Evolutionary conservation across 108 stramenopile genomes (phyloP).

Genomic region (Poteriospumella lacustris): DNA sequence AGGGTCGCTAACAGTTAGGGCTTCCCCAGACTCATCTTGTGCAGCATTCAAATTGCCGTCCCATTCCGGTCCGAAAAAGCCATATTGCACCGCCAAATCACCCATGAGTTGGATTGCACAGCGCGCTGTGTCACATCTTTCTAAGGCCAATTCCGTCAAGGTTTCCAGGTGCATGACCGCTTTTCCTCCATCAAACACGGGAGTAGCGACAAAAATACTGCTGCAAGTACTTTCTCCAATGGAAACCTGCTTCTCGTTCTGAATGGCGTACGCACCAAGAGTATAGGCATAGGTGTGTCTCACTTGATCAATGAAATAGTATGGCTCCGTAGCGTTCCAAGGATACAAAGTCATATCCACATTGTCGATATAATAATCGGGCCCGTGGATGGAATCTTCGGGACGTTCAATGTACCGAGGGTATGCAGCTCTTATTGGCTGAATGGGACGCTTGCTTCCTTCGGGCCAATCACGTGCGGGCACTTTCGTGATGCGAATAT

Average conservation of each 20-base stretch:
- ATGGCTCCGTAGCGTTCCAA: constrained; percentile 36
- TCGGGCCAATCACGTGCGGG: constrained; percentile 55
- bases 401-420: constrained; percentile 63
- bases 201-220: constrained; percentile 37
- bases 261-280: constrained; percentile 68
- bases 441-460: constrained; percentile 56
- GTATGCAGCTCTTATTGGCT: constrained; percentile 61
- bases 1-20: constrained; percentile 61
- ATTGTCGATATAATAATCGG: constrained; percentile 41
- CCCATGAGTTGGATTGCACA: constrained; percentile 76
- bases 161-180: constrained; percentile 67
- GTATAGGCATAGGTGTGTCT: constrained; percentile 65
- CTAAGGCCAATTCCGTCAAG: constrained; percentile 40
- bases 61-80: constrained; percentile 72
- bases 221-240: constrained; percentile 74
- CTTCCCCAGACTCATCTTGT: constrained; percentile 58
- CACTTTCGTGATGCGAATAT: constrained; percentile 63
- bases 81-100: constrained; percentile 64
- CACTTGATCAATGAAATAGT: constrained; percentile 63
- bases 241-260: constrained; percentile 67
- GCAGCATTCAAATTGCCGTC: constrained; percentile 9
- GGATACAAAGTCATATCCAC: constrained; percentile 43
- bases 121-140: constrained; percentile 26
- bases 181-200: constrained; percentile 52
- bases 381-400: constrained; percentile 47